phyloP scores from a whole-genome alignment of 192 early-diverging fungal genomes.

The Anaeromyces robustus region DNA sequence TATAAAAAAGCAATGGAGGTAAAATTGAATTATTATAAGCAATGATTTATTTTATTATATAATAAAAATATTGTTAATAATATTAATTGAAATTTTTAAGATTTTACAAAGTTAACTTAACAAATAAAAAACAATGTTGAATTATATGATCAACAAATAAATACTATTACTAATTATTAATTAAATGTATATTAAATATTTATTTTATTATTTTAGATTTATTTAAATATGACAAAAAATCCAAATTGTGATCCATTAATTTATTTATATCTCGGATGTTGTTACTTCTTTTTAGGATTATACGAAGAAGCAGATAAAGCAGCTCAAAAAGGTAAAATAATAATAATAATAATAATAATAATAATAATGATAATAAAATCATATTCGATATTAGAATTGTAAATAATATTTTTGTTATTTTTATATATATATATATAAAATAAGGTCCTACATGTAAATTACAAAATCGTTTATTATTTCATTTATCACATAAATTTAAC shows the following conservation, averaged over 20 bases:
- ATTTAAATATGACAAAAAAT: conserved; percentile 19
- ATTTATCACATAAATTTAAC: conserved; percentile 46
- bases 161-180: too few relatives aligned
- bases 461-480: conserved; percentile 42
- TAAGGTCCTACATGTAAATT: conserved; percentile 44
- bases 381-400: too few relatives aligned
- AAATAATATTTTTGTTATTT: conserved; percentile 2
- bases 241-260: conserved; percentile 25
- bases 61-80: too few relatives aligned
- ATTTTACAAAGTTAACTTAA: too few relatives aligned
- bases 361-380: not conserved
- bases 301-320: conserved; percentile 42
- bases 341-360: not conserved
- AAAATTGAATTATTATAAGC: not conserved
- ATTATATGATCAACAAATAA: too few relatives aligned
- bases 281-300: conserved; percentile 42
- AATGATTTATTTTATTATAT: too few relatives aligned
- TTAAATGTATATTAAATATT: too few relatives aligned
- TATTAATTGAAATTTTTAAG: too few relatives aligned
- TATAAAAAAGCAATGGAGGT: conserved; percentile 37
- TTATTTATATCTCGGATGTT: conserved; percentile 35
- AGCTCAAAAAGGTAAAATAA: conserved; percentile 24
- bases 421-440: not conserved
- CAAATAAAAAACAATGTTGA: too few relatives aligned
- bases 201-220: conserved; percentile 7